Conservation (phyloP, 208 protist genomes). For the Leishmania tropica region DNA sequence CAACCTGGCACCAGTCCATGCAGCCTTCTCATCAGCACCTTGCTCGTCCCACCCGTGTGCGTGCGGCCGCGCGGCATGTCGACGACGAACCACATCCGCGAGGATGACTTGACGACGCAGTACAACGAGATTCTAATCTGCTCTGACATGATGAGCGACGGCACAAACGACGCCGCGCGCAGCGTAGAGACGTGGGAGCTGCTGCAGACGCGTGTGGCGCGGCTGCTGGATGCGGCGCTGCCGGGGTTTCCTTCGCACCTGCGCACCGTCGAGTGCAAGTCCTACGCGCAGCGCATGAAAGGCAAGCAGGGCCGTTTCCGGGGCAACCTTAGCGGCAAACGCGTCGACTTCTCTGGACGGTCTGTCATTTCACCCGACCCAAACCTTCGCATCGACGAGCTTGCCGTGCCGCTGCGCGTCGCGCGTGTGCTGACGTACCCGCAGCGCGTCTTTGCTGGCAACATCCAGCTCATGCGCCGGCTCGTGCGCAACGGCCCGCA, state of each 20-base stretch:
- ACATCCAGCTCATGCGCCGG: conserved; percentile 92
- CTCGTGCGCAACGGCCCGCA: conserved; percentile 97
- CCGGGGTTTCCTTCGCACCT: conserved; percentile 79
- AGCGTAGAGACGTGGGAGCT: conserved; percentile 97
- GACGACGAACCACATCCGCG: conserved; percentile 77
- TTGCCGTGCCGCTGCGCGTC: conserved; percentile 97
- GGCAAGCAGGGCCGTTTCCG: conserved; percentile 99
- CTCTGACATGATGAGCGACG: conserved; percentile 84
- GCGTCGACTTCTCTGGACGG: conserved; percentile 99
- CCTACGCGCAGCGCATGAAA: conserved; percentile 98
- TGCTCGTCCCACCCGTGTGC: conserved; percentile 97
- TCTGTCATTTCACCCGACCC: conserved; percentile 99
- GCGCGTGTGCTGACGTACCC: conserved; percentile 98
- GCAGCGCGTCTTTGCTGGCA: conserved; percentile 95
- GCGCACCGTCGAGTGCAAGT: conserved; percentile 74
- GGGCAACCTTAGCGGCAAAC: conserved; percentile 99
- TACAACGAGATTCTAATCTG: conserved; percentile 92
- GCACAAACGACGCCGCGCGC: conserved; percentile 65
- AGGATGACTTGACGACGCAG: conserved; percentile 99
- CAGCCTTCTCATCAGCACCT: conserved; percentile 93
- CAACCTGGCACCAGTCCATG: conserved; percentile 68
- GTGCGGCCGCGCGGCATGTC: conserved; percentile 96
- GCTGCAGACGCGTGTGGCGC: conserved; percentile 95
- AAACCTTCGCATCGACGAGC: conserved; percentile 97
- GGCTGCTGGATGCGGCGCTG: conserved; percentile 80